Conservation (phyloP, 768 basidiomycete genomes). For the Grammothele lineata region DNA sequence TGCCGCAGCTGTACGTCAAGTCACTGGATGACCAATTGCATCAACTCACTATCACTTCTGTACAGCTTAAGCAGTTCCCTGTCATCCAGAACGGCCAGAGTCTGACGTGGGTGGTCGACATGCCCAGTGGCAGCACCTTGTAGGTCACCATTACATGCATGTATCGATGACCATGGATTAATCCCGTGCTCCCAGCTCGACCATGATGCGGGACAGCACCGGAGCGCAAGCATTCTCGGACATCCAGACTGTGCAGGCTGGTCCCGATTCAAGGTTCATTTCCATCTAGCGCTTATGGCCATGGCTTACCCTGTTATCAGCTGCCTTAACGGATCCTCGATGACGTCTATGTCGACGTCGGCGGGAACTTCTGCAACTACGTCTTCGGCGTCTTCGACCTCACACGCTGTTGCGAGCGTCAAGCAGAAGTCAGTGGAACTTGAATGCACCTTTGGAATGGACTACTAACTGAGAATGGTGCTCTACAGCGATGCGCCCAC, state of each 20-base stretch:
- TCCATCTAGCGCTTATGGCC: too few relatives aligned
- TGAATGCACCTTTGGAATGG: too few relatives aligned
- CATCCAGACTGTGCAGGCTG: constrained; percentile 38
- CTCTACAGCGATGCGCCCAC: too few relatives aligned
- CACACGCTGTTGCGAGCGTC: background rate
- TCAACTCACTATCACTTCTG: background rate
- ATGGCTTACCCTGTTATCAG: too few relatives aligned
- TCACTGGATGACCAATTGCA: background rate
- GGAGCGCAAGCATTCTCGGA: constrained; percentile 52
- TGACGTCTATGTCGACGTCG: too few relatives aligned
- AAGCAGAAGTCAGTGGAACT: too few relatives aligned
- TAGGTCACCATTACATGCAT: constrained; percentile 26
- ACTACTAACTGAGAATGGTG: too few relatives aligned
- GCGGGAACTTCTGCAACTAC: background rate
- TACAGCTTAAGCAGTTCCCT: constrained; percentile 53
- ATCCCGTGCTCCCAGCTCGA: constrained; percentile 36
- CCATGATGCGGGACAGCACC: constrained; percentile 53
- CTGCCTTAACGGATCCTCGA: too few relatives aligned
- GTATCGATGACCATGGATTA: background rate
- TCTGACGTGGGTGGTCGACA: constrained; percentile 54
- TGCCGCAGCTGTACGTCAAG: constrained; percentile 45
- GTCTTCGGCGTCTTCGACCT: background rate
- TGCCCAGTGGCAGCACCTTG: constrained; percentile 43
- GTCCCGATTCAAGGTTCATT: constrained; percentile 18
- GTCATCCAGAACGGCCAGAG: constrained; percentile 35